These are phyloP conservation scores for Phytophthora capsici DNA, from an alignment of 352 stramenopile genomes.

Conservation along the genomic window DNA sequence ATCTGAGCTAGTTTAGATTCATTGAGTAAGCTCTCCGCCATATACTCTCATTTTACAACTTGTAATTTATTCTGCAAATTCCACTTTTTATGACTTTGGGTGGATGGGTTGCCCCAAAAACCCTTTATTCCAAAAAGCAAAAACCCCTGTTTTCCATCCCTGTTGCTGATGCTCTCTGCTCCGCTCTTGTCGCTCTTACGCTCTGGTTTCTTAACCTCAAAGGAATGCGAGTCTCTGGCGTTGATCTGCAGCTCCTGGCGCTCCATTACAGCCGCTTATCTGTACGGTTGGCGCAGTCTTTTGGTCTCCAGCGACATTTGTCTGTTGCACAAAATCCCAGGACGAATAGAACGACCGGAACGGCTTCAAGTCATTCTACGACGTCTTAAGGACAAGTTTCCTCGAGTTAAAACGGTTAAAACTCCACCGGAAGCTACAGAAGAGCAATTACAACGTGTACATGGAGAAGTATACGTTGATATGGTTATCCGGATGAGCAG, in stretches of 20 bases:
- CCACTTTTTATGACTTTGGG: too few species aligned
- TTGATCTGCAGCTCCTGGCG: constrained; percentile 43
- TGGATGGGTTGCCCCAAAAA: too few species aligned
- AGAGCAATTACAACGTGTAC: constrained; percentile 62
- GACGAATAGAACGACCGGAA: constrained; percentile 57
- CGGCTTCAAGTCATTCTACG: constrained; percentile 54
- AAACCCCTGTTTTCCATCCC: too few species aligned
- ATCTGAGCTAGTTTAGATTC: too few species aligned
- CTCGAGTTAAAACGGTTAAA: constrained; percentile 30
- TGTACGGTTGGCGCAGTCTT: constrained; percentile 39
- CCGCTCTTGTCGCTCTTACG: constrained; percentile 14
- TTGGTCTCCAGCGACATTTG: constrained; percentile 65
- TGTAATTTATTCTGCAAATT: too few species aligned
- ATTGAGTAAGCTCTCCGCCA: too few species aligned
- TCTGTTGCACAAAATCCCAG: constrained; percentile 48
- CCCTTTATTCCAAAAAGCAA: too few species aligned
- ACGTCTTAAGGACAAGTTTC: constrained; percentile 41
- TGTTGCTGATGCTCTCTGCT: constrained; percentile 23
- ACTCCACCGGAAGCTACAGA: constrained; percentile 43
- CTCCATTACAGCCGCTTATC: constrained; percentile 23
- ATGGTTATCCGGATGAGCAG: constrained; percentile 51
- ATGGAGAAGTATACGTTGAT: constrained; percentile 63
- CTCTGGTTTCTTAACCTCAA: constrained; percentile 21
- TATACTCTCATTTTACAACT: too few species aligned
- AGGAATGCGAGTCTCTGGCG: constrained; percentile 24